Conservation (phyloP, 1,139 yeast genomes). For the Kazachstania sp. region DNA sequence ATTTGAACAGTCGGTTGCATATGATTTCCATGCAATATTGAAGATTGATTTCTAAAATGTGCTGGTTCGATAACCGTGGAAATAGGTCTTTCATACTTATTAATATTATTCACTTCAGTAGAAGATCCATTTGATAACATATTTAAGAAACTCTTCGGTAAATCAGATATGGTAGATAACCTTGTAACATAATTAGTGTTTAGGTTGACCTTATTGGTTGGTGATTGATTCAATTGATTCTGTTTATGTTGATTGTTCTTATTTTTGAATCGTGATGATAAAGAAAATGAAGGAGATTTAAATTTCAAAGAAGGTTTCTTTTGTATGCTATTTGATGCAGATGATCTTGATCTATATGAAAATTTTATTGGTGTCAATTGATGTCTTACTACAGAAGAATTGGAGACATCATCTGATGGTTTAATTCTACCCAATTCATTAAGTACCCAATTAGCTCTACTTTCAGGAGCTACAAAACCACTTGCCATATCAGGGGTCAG, state of each 20-base stretch:
- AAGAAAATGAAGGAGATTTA: background rate
- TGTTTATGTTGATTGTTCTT: conserved; percentile 1
- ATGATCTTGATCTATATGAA: background rate
- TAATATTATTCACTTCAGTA: conserved; percentile 1
- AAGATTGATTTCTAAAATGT: conserved; percentile 12
- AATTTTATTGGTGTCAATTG: conserved; percentile 7
- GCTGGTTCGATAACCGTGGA: conserved; percentile 9
- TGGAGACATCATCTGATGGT: conserved; percentile 11
- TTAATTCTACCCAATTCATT: conserved; percentile 1
- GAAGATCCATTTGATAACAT: conserved; percentile 8
- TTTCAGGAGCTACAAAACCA: background rate
- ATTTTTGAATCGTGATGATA: conserved; percentile 5
- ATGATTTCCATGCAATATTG: conserved; percentile 21
- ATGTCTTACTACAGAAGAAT: conserved; percentile 15
- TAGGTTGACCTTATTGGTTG: conserved; percentile 5
- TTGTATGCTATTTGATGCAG: background rate
- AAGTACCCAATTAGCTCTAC: conserved; percentile 3
- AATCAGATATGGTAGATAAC: conserved; percentile 24
- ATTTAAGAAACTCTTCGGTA: conserved; percentile 19
- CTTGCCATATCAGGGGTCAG: conserved; percentile 24
- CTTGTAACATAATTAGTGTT: conserved; percentile 22
- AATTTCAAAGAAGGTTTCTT: background rate
- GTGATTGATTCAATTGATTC: background rate
- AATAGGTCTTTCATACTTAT: conserved; percentile 7
- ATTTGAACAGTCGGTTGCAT: conserved; percentile 17